Base-by-base conservation (phyloP, 371 early-diverging fungal species). In the Choanephora cucurbitarum region DNA sequence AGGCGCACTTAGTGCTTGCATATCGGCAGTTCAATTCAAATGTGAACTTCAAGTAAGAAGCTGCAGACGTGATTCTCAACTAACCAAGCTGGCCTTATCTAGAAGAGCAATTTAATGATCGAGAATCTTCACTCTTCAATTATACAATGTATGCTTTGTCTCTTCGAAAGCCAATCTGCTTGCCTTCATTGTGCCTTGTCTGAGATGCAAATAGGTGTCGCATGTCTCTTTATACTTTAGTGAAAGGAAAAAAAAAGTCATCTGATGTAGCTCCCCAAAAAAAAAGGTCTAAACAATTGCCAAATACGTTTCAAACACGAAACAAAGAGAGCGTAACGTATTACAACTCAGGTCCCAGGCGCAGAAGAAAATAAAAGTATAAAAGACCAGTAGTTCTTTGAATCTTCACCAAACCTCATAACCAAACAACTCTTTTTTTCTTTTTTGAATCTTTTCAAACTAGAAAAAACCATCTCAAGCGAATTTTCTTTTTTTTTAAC, bases 261-360 rank as follows among this genome's bases (percentile, higher is more conserved):
- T 59, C 48, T 59, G 54, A 54, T 54, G 54, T 48, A 59, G 48
- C 48, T 9, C 43, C 39, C 37, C 37, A 52, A 39, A 45, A 44
- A 51, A 42, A 51, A 58, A 46, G 34, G 44, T 50, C 44, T 19
- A 37, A 31, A 53, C 33, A 53, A 57, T 28, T 28, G 28, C 28
- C 28, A 28, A 28, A 28, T 28, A 7, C 28, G 28, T 28, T 28
- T 28, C 28, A 28, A 28, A 28, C 28, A 28, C 28, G 7, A 49
- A 52, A 31, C 10, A 41, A 31, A 23, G 19, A 37, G 21, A n/a
- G 33, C 18, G 60, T 54, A 61, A 61, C 55, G 51, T 61, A 45
- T 50, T 50, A 61, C 61, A 45, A 49, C 44, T 56, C 37, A 57
- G 54, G 49, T 37, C 55, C 60, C 55, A 48, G 24, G 8, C 14